Base-by-base conservation (phyloP, 2,329 filamentous ascomycete genomes). In the Diaporthe caulivora region DNA sequence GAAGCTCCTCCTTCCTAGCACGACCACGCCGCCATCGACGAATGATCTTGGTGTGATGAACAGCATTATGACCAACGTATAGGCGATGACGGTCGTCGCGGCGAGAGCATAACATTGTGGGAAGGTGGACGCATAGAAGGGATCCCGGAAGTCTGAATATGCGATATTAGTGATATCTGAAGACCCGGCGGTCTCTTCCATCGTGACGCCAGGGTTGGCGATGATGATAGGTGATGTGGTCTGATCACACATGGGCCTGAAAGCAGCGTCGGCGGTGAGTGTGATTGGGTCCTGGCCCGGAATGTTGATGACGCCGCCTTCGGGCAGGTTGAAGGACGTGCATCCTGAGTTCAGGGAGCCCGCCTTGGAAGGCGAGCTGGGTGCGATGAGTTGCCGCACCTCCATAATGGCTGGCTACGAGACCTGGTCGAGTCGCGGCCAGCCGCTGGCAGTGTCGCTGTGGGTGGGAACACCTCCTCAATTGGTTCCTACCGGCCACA, bases 1-100 rank as follows among this genome's bases (percentile, higher is more conserved):
- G 83, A 98, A 95, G 73, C 95, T 94, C 80, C 94, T 91, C 34
- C 93, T 89, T 55, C 94, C 93, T 64, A 97, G 86, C 73, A 97
- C 92, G 57, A 96, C 94, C 62, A 94, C 91, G 29, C 95, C 94
- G 70, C 95, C 95, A 73, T 97, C 92, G 76, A 97, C 92, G 81
- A 97, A 98, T 4, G 97, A 98, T 68, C 96, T 92, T n/a, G 96
- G 96, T 0, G 95, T 97, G 78, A 98, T 95, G 80, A 98, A 91
- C 49, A 98, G 91, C 89, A 98, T 97, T 76, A 98, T 94, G 77
- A 98, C 93, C 60, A 98, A 90, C 81, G 97, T 93, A 84, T 97
- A 98, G 64, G 95, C 93, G 65, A 97, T 92, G 71, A 98, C 93
- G 0, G 95, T 98, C 24, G 95, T 95, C 21, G 95, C 94, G 72